Percentiles rank a stretch among this genome's conserved stretches.
These are phyloP conservation scores for Phyllosticta citriasiana DNA, from an alignment of 2,329 filamentous ascomycete species.

Conservation along the genomic window DNA sequence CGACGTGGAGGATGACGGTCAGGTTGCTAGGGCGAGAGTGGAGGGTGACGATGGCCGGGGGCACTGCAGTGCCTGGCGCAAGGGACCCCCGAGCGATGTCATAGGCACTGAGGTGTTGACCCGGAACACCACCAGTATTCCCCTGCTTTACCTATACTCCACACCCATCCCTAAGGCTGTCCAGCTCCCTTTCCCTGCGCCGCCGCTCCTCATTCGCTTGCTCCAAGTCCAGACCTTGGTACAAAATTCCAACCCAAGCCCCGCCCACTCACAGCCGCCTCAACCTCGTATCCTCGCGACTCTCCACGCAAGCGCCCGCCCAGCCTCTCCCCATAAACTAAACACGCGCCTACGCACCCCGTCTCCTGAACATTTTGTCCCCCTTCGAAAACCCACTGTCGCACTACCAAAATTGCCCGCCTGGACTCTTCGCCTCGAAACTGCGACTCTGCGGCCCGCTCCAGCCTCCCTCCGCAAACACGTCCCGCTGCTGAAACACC, in stretches of 20 bases:
- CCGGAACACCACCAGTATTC: background rate
- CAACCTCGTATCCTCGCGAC: background rate
- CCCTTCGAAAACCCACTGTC: background rate
- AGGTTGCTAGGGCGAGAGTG: background rate
- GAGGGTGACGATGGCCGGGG: no score
- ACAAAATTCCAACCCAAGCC: background rate
- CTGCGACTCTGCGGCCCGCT: background rate
- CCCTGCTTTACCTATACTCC: no score
- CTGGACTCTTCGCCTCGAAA: background rate
- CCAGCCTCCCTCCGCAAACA: background rate
- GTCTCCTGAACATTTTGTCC: background rate
- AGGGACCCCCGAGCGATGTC: background rate
- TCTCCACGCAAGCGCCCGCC: background rate
- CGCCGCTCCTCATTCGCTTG: background rate
- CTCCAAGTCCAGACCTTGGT: background rate
- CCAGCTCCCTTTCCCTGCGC: background rate
- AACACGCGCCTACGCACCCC: background rate
- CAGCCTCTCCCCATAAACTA: background rate
- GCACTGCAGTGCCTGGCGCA: background rate
- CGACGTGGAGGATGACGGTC: background rate
- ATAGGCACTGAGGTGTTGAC: background rate
- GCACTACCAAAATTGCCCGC: background rate
- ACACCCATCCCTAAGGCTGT: background rate
- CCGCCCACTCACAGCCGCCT: no score
- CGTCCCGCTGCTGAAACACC: background rate